phyloP scores from a whole-genome alignment of 768 basidiomycete species.

The Lactarius sp. region DNA sequence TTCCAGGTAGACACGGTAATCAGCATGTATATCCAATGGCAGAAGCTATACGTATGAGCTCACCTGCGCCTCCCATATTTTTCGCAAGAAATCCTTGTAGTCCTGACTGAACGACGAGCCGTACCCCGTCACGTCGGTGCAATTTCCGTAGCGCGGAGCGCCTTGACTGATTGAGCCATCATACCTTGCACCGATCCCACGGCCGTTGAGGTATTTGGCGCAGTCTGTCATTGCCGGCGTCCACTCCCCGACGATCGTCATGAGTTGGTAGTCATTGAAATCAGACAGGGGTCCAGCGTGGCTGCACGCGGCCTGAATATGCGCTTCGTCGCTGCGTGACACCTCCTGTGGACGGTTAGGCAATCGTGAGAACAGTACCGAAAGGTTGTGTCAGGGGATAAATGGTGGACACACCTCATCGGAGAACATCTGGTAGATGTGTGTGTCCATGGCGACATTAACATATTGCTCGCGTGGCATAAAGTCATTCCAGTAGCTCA shows the following conservation, averaged over 20 bases:
- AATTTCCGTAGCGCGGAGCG: conserved; percentile 66
- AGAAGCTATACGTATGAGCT: neutral
- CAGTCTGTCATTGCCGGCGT: conserved; percentile 74
- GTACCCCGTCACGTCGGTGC: conserved; percentile 66
- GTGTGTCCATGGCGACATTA: conserved; percentile 76
- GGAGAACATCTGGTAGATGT: conserved; percentile 74
- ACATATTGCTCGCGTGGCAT: conserved; percentile 47
- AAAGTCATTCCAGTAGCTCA: conserved; percentile 66
- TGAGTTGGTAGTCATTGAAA: conserved; percentile 48
- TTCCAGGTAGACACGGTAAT: neutral
- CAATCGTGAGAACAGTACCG: neutral
- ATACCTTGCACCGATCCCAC: conserved; percentile 59
- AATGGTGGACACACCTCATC: conserved; percentile 36
- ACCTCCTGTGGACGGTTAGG: conserved; percentile 36
- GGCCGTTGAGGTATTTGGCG: conserved; percentile 79
- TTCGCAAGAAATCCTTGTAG: conserved; percentile 78
- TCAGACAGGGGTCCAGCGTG: conserved; percentile 41
- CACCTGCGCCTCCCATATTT: conserved; percentile 83
- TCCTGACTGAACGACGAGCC: conserved; percentile 65
- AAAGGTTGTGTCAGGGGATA: neutral
- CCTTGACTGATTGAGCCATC: conserved; percentile 56
- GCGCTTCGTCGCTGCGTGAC: conserved; percentile 44
- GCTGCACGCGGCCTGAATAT: conserved; percentile 58
- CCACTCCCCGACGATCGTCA: conserved; percentile 89
- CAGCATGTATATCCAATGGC: neutral